Base-by-base conservation (phyloP, 2,329 filamentous ascomycete species). In the Apiospora kogelbergensis region DNA sequence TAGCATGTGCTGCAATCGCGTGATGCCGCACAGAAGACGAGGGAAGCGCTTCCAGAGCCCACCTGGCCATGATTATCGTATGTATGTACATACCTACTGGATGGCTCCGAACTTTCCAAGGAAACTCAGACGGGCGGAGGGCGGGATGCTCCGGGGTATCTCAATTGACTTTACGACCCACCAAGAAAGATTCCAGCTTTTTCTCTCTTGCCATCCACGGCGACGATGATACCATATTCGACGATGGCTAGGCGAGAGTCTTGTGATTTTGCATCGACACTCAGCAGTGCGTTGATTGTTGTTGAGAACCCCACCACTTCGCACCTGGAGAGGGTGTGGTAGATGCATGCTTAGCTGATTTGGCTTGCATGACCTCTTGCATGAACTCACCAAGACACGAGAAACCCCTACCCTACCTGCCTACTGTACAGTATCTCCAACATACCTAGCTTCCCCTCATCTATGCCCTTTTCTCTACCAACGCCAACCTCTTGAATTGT, bases 341-440 rank as follows among this genome's bases (percentile, higher is more conserved):
- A 37, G 53, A 7, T 60, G 53, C 53, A 60, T 20, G 30, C 17
- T n/a, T 60, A 60, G 53, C 30, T 60, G 30, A 1, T 37, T 60
- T 60, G 53, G 13, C 53, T 60, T 60, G 53, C 53, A 57, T 57
- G 48, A 33, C 26, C 15, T 26, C 30, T 30, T 57, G 48, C 48
- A 60, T 60, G 53, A 60, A 60, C 53, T 60, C 30, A 20, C 53
- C 53, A 26, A 60, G 53, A 60, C 53, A 60, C 53, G 53, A 60
- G 53, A 60, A 60, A n/a, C 33, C 53, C 53, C 26, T 57, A 57
- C 48, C 53, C 53, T 60, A 33, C 22, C 22, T 26, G 41, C 20
- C 37, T 40, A 9, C 37, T n/a, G n/a, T n/a, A 45, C 20, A 22
- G 4, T 6, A n/a, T 60, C 26, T 37, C 30, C 53, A 60, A n/a